Evolutionary conservation across 2,329 filamentous ascomycete species (phyloP).

Genomic region (Hypomyces rosellus): DNA sequence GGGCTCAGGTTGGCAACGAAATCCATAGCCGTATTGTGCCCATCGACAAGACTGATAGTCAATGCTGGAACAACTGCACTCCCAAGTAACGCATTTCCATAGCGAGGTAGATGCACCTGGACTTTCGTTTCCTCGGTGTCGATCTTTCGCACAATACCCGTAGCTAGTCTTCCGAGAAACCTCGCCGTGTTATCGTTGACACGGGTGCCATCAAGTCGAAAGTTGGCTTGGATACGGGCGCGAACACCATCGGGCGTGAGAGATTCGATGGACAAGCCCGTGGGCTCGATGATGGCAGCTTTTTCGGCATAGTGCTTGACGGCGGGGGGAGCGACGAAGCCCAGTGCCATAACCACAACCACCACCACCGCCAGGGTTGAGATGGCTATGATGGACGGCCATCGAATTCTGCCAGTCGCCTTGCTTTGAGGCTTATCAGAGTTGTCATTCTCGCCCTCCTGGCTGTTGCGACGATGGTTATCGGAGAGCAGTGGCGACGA

Average conservation of each 20-base stretch:
- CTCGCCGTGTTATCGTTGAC: slow-evolving; percentile 67
- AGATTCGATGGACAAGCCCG: slow-evolving; percentile 75
- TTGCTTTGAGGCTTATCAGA: slow-evolving; percentile 15
- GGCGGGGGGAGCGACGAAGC: slow-evolving; percentile 73
- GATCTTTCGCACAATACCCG: slow-evolving; percentile 71
- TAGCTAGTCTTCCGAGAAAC: slow-evolving; percentile 69
- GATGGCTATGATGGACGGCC: slow-evolving; percentile 75
- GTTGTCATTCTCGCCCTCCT: slow-evolving; percentile 33
- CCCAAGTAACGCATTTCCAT: slow-evolving; percentile 69
- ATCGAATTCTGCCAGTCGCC: slow-evolving; percentile 39
- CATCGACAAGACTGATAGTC: slow-evolving; percentile 69
- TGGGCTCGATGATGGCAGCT: slow-evolving; percentile 75
- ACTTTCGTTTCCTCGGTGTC: slow-evolving; percentile 68
- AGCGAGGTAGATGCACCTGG: slow-evolving; percentile 75
- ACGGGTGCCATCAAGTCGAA: slow-evolving; percentile 70
- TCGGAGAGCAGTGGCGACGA: slow-evolving; percentile 46
- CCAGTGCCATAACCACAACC: slow-evolving; percentile 65
- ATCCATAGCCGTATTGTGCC: slow-evolving; percentile 69
- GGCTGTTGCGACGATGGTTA: slow-evolving; percentile 7
- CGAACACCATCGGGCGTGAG: slow-evolving; percentile 73
- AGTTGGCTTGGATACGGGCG: slow-evolving; percentile 74
- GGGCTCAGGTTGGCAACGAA: slow-evolving; percentile 70
- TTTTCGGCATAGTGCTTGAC: slow-evolving; percentile 83
- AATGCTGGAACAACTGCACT: slow-evolving; percentile 70
- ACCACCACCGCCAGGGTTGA: slow-evolving; percentile 55